These are phyloP conservation scores for Hordeum pubiflorum DNA, from an alignment of 202 grass and related monocot species.

Conservation along the genomic window DNA sequence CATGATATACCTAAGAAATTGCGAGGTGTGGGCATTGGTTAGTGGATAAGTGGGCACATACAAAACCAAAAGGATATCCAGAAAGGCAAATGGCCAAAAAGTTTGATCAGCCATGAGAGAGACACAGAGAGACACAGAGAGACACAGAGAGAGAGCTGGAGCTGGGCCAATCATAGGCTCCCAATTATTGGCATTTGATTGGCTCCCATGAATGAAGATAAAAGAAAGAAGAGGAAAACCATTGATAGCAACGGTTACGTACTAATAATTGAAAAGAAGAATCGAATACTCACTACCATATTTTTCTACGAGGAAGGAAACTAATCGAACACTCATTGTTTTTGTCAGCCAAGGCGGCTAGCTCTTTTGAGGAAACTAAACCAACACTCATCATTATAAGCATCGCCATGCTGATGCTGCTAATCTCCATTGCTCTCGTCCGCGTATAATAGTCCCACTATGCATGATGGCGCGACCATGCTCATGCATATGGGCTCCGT, in stretches of 20 bases:
- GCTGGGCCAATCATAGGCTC: conserved; percentile 17
- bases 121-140: too few relatives aligned
- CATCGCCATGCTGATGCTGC: too few relatives aligned
- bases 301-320: too few relatives aligned
- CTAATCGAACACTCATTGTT: too few relatives aligned
- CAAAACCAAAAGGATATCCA: neutral
- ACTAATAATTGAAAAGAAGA: too few relatives aligned
- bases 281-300: too few relatives aligned
- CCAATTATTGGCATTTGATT: conserved; percentile 33
- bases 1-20: neutral
- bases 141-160: neutral
- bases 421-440: too few relatives aligned
- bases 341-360: too few relatives aligned
- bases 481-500: neutral
- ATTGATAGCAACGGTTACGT: neutral
- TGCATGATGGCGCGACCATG: neutral
- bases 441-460: neutral
- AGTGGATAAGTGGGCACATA: conserved; percentile 15
- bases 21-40: neutral
- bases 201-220: neutral
- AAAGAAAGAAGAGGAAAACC: neutral
- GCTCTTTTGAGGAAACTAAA: too few relatives aligned
- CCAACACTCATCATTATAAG: too few relatives aligned
- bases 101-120: neutral
- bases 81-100: neutral